Evolutionary conservation across 495 filamentous ascomycete genomes (phyloP).

Genomic region (Baudoinia panamericana): DNA sequence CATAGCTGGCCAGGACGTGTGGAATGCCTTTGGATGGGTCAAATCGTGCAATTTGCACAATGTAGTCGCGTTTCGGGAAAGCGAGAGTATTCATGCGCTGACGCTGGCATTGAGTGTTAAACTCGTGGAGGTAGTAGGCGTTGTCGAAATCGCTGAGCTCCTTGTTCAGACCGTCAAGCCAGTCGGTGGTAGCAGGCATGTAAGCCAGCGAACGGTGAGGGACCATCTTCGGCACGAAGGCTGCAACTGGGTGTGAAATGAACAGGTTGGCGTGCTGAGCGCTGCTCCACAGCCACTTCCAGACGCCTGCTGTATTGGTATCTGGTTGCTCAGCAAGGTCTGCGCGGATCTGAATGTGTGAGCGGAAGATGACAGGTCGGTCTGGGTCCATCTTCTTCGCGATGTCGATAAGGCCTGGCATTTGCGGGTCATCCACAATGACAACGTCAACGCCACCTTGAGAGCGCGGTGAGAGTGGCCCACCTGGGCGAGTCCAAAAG

Average conservation of each 20-base stretch:
- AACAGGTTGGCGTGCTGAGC: constrained; percentile 65
- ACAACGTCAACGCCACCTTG: constrained; percentile 71
- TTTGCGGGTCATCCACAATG: constrained; percentile 77
- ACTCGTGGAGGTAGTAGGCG: constrained; percentile 62
- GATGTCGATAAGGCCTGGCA: constrained; percentile 68
- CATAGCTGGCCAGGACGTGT: constrained; percentile 66
- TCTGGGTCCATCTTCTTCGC: constrained; percentile 58
- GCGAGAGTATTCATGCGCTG: constrained; percentile 46
- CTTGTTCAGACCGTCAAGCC: constrained; percentile 85
- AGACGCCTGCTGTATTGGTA: constrained; percentile 59
- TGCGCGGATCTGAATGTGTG: constrained; percentile 72
- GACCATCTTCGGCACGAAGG: constrained; percentile 62
- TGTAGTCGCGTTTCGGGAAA: constrained; percentile 62
- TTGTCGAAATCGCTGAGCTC: constrained; percentile 57
- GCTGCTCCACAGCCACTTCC: constrained; percentile 63
- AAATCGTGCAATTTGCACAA: constrained; percentile 74
- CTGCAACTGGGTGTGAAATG: constrained; percentile 68
- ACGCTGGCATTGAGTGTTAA: constrained; percentile 50
- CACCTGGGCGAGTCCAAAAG: constrained; percentile 59
- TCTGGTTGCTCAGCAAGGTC: constrained; percentile 52
- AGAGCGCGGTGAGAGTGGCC: constrained; percentile 51
- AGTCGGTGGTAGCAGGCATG: constrained; percentile 76
- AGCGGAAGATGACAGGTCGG: constrained; percentile 69
- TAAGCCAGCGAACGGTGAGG: constrained; percentile 56
- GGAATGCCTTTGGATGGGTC: constrained; percentile 79